Evolutionary conservation across 306 rosid genomes (phyloP).

Genomic region (Acacia acuminata): DNA sequence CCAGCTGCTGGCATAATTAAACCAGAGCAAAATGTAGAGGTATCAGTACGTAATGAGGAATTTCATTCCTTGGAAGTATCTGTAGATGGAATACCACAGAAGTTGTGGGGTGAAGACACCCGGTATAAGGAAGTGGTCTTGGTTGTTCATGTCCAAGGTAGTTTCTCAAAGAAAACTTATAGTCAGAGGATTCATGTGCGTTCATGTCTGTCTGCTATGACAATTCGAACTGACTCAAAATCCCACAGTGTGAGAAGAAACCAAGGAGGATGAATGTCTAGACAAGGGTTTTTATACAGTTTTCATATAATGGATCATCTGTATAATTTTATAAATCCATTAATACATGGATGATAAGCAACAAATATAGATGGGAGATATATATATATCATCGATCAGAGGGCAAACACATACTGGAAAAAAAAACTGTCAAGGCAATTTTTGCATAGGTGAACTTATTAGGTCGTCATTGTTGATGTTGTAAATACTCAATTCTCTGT

Average conservation of each 20-base stretch:
- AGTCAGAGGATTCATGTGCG: conserved; percentile 62
- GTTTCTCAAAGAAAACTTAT: conserved; percentile 54
- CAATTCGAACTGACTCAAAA: conserved; percentile 55
- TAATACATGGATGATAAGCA: conserved; percentile 20
- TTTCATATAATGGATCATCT: conserved; percentile 26
- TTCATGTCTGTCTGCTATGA: conserved; percentile 68
- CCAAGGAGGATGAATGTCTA: conserved; percentile 40
- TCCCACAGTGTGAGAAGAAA: conserved; percentile 58
- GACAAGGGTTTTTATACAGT: conserved; percentile 24
- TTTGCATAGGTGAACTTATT: neutral
- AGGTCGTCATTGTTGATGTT: neutral
- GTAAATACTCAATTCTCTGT: neutral
- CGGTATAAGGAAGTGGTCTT: conserved; percentile 80
- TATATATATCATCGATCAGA: neutral
- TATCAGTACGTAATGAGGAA: conserved; percentile 78
- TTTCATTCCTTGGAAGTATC: conserved; percentile 61
- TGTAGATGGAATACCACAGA: conserved; percentile 81
- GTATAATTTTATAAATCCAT: conserved; percentile 27
- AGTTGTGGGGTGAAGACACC: conserved; percentile 91
- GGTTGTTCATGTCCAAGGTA: conserved; percentile 67
- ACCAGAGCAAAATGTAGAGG: conserved; percentile 72
- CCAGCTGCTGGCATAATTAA: conserved; percentile 83
- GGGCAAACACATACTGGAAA: neutral
- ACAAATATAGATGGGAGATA: conserved; percentile 13
- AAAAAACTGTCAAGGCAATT: conserved; percentile 14